A percentile compares a stretch with the other conserved stretches of the same genome.
These are phyloP conservation scores for Phytophthora citricola DNA, from an alignment of 352 stramenopile species.

Conservation along the genomic window DNA sequence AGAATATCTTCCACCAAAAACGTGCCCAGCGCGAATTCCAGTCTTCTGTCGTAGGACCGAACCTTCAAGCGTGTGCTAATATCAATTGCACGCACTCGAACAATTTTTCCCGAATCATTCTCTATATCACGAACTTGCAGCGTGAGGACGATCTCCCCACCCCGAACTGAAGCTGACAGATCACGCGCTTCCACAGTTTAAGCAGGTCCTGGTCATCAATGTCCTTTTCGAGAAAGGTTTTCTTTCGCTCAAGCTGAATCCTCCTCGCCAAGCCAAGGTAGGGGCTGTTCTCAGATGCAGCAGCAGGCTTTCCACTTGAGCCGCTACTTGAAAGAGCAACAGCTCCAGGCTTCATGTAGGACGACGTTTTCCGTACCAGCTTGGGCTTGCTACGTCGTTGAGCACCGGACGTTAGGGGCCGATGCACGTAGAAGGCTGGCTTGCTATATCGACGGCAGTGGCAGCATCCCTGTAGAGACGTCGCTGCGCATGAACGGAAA, in stretches of 20 bases:
- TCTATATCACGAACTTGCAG: conserved; percentile 64
- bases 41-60: conserved; percentile 67
- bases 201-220: conserved; percentile 74
- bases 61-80: conserved; percentile 72
- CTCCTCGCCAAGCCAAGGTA: conserved; percentile 49
- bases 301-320: conserved; percentile 27
- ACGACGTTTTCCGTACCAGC: conserved; percentile 36
- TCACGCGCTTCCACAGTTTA: conserved; percentile 80
- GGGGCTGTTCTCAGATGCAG: conserved; percentile 36
- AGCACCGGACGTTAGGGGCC: conserved; percentile 10
- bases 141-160: conserved; percentile 57
- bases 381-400: conserved; percentile 38
- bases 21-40: conserved; percentile 78
- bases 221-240: conserved; percentile 53
- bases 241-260: conserved; percentile 47
- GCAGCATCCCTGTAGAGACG: conserved; percentile 33
- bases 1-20: conserved; percentile 80
- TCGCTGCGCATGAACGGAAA: conserved; percentile 52
- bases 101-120: conserved; percentile 49
- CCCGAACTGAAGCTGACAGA: conserved; percentile 66
- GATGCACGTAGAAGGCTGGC: conserved; percentile 13
- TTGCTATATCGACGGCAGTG: conserved; percentile 9
- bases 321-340: conserved; percentile 33
- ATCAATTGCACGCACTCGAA: conserved; percentile 59
- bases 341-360: conserved; percentile 32